Evolutionary conservation across 2,329 filamentous ascomycete species (phyloP).

Genomic region (Sporothrix globosa): DNA sequence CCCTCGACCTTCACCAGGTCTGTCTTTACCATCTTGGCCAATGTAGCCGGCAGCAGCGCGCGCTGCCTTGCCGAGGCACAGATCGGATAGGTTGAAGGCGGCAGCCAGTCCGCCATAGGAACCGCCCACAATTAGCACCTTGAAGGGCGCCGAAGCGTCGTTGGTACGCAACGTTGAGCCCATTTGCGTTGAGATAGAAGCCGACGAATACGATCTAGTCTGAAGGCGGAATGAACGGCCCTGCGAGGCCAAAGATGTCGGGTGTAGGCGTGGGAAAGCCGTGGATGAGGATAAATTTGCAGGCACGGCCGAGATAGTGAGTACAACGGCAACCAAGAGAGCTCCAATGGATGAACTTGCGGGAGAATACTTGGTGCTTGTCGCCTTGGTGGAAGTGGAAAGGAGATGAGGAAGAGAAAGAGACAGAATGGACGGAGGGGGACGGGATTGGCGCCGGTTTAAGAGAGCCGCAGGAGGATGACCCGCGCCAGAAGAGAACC

Average conservation of each 20-base stretch:
- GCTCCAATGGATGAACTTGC: neutral
- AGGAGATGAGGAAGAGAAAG: neutral
- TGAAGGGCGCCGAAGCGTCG: conserved; percentile 46
- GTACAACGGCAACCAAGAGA: neutral
- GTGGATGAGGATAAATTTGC: conserved; percentile 5
- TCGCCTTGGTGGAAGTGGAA: neutral
- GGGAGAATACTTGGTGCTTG: neutral
- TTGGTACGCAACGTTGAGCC: conserved; percentile 30
- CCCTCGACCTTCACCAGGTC: neutral
- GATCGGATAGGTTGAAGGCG: conserved; percentile 68
- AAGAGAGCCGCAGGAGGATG: neutral
- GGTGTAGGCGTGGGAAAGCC: conserved; percentile 12
- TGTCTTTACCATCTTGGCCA: conserved; percentile 33
- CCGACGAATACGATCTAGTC: neutral
- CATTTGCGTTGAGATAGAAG: conserved; percentile 22
- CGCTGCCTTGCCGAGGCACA: conserved; percentile 60
- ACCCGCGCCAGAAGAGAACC: neutral
- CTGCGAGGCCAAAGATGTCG: neutral
- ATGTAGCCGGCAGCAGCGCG: conserved; percentile 46
- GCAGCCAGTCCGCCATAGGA: conserved; percentile 72
- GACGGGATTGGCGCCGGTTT: neutral
- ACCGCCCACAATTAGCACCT: conserved; percentile 69
- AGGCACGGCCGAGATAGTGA: conserved; percentile 22
- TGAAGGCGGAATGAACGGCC: neutral
- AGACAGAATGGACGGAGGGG: neutral